A percentile compares a stretch with the other conserved stretches of the same genome.
Conservation (phyloP, 2,329 filamentous ascomycete species). For the Didymella glomerata region DNA sequence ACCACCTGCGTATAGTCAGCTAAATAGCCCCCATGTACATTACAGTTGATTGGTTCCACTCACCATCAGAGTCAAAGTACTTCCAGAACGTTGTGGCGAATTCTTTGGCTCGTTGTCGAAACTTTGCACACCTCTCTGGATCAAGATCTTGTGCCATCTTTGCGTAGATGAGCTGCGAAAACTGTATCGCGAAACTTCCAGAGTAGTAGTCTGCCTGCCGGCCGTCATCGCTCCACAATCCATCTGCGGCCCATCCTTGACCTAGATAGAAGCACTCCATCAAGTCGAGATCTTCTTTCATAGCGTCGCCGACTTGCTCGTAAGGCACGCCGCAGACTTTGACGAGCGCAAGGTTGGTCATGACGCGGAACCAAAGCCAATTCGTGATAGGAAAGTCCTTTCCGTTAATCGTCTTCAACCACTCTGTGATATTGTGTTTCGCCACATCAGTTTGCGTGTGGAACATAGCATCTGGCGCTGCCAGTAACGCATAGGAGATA, state of each 20-base stretch:
- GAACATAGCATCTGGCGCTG: conserved; percentile 53
- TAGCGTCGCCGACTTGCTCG: conserved; percentile 47
- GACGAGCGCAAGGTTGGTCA: conserved; percentile 58
- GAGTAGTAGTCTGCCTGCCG: conserved; percentile 63
- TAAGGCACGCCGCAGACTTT: conserved; percentile 53
- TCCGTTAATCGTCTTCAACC: conserved; percentile 56
- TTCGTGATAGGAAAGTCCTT: conserved; percentile 60
- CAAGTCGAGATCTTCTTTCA: conserved; percentile 55
- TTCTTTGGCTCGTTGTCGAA: conserved; percentile 51
- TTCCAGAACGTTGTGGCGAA: conserved; percentile 57
- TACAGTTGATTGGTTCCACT: not conserved
- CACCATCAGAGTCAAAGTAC: conserved; percentile 60
- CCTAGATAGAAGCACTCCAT: conserved; percentile 58
- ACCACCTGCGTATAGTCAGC: conserved; percentile 50
- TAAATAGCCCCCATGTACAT: not conserved
- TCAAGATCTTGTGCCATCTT: conserved; percentile 57
- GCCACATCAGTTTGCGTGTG: conserved; percentile 37
- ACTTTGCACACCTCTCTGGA: conserved; percentile 48
- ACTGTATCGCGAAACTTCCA: conserved; percentile 64
- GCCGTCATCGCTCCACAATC: conserved; percentile 52
- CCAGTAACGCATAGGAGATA: conserved; percentile 59
- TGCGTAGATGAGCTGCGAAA: conserved; percentile 59
- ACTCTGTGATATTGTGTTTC: conserved; percentile 52
- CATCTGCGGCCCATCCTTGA: conserved; percentile 61
- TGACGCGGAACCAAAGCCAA: conserved; percentile 64